Percentiles rank a stretch among this genome's conserved stretches.
These are phyloP conservation scores for Penicillium psychrofluorescens DNA, from an alignment of 495 filamentous ascomycete genomes.

Conservation along the genomic window DNA sequence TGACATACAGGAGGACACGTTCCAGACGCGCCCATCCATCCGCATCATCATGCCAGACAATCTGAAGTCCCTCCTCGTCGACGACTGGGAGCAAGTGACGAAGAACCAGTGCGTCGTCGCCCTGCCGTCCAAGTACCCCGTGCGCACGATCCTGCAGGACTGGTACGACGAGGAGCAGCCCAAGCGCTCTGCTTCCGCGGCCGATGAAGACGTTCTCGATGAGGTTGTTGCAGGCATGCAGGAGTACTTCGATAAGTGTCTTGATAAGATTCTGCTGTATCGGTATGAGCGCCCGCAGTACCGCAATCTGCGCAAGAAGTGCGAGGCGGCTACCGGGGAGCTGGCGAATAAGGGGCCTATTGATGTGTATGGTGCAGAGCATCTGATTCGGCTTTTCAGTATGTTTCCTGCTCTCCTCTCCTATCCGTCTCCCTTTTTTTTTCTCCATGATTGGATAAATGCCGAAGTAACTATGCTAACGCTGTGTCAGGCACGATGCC, in stretches of 20 bases:
- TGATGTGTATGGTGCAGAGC: slow-evolving; percentile 91
- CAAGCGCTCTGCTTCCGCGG: slow-evolving; percentile 50
- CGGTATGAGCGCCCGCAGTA: slow-evolving; percentile 86
- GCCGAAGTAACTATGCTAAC: neutral
- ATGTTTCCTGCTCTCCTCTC: slow-evolving; percentile 20
- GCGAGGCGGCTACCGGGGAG: slow-evolving; percentile 47
- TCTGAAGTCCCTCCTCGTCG: slow-evolving; percentile 83
- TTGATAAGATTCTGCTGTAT: slow-evolving; percentile 86
- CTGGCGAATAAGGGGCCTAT: slow-evolving; percentile 55
- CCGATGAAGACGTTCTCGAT: slow-evolving; percentile 76
- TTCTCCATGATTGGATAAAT: neutral
- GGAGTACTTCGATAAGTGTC: slow-evolving; percentile 83
- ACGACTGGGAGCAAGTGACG: slow-evolving; percentile 98
- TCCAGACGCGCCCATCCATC: slow-evolving; percentile 70
- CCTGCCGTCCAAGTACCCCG: slow-evolving; percentile 68
- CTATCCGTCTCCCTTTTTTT: neutral
- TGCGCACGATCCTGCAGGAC: slow-evolving; percentile 68
- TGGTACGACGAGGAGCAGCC: slow-evolving; percentile 64
- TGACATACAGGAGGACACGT: slow-evolving; percentile 70
- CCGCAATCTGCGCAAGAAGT: slow-evolving; percentile 58
- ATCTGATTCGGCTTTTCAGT: slow-evolving; percentile 84
- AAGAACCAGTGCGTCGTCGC: slow-evolving; percentile 84
- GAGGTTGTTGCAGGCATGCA: slow-evolving; percentile 77
- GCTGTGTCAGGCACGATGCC: slow-evolving; percentile 66
- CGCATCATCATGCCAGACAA: slow-evolving; percentile 75